Percentiles rank a stretch among this genome's conserved stretches.
phyloP scores from a whole-genome alignment of 192 early-diverging fungal genomes.

The Backusella tarrabulga region DNA sequence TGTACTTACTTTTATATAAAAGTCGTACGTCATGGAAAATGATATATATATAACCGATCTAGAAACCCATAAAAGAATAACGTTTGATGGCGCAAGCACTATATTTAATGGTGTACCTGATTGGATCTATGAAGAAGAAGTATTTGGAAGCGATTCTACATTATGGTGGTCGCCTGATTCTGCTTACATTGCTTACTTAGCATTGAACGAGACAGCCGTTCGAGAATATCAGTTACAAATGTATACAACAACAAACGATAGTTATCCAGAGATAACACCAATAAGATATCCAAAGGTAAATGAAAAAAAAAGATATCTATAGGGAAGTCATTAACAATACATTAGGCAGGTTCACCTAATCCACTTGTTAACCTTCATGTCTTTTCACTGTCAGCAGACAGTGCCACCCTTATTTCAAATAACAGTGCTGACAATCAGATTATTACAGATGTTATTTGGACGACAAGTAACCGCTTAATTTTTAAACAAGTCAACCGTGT shows the following conservation, averaged over 20 bases:
- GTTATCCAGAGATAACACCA: slow-evolving; percentile 68
- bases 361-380: slow-evolving; percentile 75
- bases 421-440: slow-evolving; percentile 69
- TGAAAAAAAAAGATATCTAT: not conserved
- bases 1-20: slow-evolving; percentile 9
- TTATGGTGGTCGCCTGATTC: slow-evolving; percentile 90
- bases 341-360: slow-evolving; percentile 71
- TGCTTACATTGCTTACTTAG: slow-evolving; percentile 71
- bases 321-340: slow-evolving; percentile 12
- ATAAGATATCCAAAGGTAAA: slow-evolving; percentile 84
- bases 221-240: slow-evolving; percentile 72
- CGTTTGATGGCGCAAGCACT: slow-evolving; percentile 74
- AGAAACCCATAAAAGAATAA: slow-evolving; percentile 67
- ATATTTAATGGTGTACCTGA: slow-evolving; percentile 93
- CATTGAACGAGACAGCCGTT: slow-evolving; percentile 83
- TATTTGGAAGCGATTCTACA: slow-evolving; percentile 61
- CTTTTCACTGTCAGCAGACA: slow-evolving; percentile 33
- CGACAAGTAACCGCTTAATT: slow-evolving; percentile 62
- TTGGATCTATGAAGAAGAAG: slow-evolving; percentile 97
- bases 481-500: slow-evolving; percentile 86
- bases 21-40: slow-evolving; percentile 84
- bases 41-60: slow-evolving; percentile 81
- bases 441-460: slow-evolving; percentile 81
- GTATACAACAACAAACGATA: slow-evolving; percentile 54
- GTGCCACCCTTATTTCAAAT: slow-evolving; percentile 18